Percentiles rank a stretch among this genome's conserved stretches.
Conservation (phyloP, 1,284 basidiomycete species). For the Cutaneotrichosporon sp. region DNA sequence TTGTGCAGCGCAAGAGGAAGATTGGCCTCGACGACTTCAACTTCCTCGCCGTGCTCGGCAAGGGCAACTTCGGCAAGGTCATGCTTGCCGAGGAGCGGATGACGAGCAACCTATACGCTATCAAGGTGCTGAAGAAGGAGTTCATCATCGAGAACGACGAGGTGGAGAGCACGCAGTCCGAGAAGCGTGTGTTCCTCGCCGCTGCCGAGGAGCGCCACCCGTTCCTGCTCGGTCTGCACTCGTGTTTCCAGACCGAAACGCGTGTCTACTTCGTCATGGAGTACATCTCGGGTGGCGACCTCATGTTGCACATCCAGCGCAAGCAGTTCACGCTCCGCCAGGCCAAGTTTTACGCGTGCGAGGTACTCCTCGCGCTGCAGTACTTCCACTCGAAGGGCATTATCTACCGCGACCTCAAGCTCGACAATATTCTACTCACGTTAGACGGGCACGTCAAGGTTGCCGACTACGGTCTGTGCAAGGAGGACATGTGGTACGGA, state of each 20-base stretch:
- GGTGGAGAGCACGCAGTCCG: conserved; percentile 98
- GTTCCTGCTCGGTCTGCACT: conserved; percentile 93
- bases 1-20: conserved; percentile 63
- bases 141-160: conserved; percentile 99
- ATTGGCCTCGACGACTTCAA: conserved; percentile 99
- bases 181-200: conserved; percentile 96
- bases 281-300: conserved; percentile 72
- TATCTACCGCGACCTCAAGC: conserved; percentile 89
- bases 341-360: conserved; percentile 99
- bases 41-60: conserved; percentile 96
- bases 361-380: conserved; percentile 92
- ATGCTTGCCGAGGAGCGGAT: conserved; percentile 99
- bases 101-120: conserved; percentile 85
- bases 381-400: conserved; percentile 99
- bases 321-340: conserved; percentile 75
- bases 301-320: conserved; percentile 79
- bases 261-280: conserved; percentile 85
- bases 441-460: conserved; percentile 98
- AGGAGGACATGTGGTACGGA: conserved; percentile 98
- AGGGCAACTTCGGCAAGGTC: conserved; percentile 99
- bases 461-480: conserved; percentile 98
- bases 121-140: conserved; percentile 99
- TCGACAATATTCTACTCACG: conserved; percentile 97
- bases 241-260: conserved; percentile 99
- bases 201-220: conserved; percentile 96